These are phyloP conservation scores for Globisporangium emineosum DNA, from an alignment of 352 stramenopile genomes.

Conservation along the genomic window DNA sequence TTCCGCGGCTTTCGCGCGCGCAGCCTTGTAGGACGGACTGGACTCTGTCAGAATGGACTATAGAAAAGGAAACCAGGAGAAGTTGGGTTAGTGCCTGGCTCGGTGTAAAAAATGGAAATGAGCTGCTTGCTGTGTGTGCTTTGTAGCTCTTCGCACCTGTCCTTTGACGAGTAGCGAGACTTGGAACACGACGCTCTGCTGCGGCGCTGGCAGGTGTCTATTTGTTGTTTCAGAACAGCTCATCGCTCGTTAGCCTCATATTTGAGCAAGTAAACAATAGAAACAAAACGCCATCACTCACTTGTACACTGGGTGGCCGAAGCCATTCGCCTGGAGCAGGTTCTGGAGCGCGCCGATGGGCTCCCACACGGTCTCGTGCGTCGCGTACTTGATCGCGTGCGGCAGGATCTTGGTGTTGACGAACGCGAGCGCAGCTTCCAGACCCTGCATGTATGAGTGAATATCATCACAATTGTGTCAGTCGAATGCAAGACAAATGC, in stretches of 20 bases:
- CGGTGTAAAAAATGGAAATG: background rate
- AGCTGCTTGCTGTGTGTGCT: background rate
- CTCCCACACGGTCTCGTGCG: conserved; percentile 48
- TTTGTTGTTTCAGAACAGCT: background rate
- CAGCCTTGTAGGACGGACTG: conserved; percentile 57
- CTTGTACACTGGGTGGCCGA: conserved; percentile 67
- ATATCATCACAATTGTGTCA: background rate
- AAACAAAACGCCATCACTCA: conserved; percentile 20
- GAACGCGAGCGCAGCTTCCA: conserved; percentile 63
- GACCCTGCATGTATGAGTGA: conserved; percentile 28
- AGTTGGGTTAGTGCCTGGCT: background rate
- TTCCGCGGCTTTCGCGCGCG: conserved; percentile 49
- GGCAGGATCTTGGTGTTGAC: conserved; percentile 63
- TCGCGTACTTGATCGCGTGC: conserved; percentile 50
- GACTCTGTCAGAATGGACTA: conserved; percentile 45
- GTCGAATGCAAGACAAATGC: background rate
- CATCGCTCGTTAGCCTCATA: background rate
- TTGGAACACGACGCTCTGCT: conserved; percentile 39
- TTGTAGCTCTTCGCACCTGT: conserved; percentile 29
- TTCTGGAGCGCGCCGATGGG: conserved; percentile 64
- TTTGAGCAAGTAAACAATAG: background rate
- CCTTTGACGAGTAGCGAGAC: conserved; percentile 66
- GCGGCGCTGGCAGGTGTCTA: conserved; percentile 53
- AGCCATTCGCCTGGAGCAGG: conserved; percentile 60
- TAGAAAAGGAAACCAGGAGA: background rate